These are phyloP conservation scores for Sugiyamaella castrensis DNA, from an alignment of 1,139 yeast genomes.

Conservation along the genomic window DNA sequence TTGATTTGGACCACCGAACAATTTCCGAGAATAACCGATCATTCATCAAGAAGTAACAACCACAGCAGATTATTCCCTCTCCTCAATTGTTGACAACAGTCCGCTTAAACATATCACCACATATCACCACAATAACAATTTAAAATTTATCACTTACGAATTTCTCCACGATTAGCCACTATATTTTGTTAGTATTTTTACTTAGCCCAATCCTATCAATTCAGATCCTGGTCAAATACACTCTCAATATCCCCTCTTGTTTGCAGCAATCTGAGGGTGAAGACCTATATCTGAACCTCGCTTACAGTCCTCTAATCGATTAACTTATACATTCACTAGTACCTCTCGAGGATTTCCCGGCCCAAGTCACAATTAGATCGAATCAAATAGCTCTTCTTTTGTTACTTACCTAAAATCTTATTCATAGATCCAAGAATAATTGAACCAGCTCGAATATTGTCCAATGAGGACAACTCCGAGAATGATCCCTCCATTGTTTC, in stretches of 20 bases:
- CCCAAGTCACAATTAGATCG: neutral
- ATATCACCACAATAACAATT: too few relatives aligned
- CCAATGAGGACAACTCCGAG: slow-evolving; percentile 30
- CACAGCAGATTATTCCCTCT: too few relatives aligned
- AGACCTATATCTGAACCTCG: too few relatives aligned
- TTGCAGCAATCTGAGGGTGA: too few relatives aligned
- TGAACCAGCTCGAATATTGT: slow-evolving; percentile 40
- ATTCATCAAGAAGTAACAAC: too few relatives aligned
- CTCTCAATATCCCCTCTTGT: too few relatives aligned
- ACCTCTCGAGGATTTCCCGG: neutral
- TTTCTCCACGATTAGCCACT: slow-evolving; percentile 97
- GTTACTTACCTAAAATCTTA: slow-evolving; percentile 37
- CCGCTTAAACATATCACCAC: too few relatives aligned
- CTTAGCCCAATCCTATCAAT: neutral
- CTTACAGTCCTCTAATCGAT: too few relatives aligned
- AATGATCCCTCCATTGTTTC: slow-evolving; percentile 31
- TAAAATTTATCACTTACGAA: slow-evolving; percentile 44
- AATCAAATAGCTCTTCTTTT: neutral
- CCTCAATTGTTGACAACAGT: too few relatives aligned
- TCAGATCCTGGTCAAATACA: too few relatives aligned
- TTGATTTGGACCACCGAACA: too few relatives aligned
- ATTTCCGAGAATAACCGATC: too few relatives aligned
- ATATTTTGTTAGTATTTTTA: slow-evolving; percentile 5
- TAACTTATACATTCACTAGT: neutral
- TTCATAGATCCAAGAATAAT: slow-evolving; percentile 41